A percentile compares a stretch with the other conserved stretches of the same genome.
Conservation (phyloP, 1,139 yeast species). For the Pneumocystis carinii region DNA sequence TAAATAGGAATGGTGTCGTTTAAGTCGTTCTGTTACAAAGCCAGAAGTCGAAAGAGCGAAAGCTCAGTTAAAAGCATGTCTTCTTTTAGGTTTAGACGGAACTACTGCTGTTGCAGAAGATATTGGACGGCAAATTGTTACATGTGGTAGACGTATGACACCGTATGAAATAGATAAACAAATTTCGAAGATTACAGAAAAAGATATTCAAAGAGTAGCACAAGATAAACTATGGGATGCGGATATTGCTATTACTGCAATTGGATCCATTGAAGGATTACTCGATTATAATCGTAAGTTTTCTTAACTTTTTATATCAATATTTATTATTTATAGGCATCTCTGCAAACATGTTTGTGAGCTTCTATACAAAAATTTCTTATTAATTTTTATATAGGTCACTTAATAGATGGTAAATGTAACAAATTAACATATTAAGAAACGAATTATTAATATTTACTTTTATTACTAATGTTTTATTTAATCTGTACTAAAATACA, state of each 20-base stretch:
- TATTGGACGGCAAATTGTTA: conserved; percentile 90
- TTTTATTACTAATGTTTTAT: not conserved
- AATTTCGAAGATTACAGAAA: conserved; percentile 62
- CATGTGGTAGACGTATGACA: conserved; percentile 77
- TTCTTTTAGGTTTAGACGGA: conserved; percentile 78
- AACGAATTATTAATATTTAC: not conserved
- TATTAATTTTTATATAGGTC: not conserved
- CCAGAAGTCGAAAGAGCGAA: conserved; percentile 89
- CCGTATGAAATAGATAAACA: conserved; percentile 85
- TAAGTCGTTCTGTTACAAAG: conserved; percentile 63
- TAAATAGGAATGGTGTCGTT: conserved; percentile 68
- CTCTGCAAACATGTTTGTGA: not conserved
- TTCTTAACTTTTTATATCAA: conserved; percentile 16
- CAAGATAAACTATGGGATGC: conserved; percentile 61
- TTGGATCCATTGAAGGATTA: conserved; percentile 60
- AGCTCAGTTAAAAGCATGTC: conserved; percentile 84
- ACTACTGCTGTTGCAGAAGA: conserved; percentile 95
- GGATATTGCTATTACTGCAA: conserved; percentile 78
- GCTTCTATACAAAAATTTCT: not conserved
- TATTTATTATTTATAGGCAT: not conserved
- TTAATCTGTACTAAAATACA: not conserved
- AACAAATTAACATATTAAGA: not conserved
- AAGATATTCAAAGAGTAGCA: conserved; percentile 81
- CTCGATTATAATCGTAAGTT: conserved; percentile 39
- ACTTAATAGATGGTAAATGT: not conserved